A percentile compares a stretch with the other conserved stretches of the same genome.
These are phyloP conservation scores for Myxozyma sirexii DNA, from an alignment of 805 yeast species.

Conservation along the genomic window DNA sequence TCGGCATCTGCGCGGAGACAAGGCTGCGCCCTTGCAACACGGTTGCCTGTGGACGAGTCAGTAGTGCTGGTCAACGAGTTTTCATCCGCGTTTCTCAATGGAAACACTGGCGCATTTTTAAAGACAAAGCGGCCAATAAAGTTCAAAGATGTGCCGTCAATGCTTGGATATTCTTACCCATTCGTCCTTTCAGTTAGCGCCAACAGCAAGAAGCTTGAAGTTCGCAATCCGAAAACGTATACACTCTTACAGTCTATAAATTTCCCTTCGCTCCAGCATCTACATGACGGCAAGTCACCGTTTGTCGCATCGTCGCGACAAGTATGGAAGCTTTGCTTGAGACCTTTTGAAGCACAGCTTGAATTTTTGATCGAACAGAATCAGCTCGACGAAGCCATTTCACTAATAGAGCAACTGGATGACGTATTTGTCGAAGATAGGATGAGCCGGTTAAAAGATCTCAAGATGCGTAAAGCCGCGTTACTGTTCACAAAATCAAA, in stretches of 20 bases:
- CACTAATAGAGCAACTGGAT: slow-evolving; percentile 45
- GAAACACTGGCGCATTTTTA: slow-evolving; percentile 15
- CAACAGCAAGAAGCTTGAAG: slow-evolving; percentile 41
- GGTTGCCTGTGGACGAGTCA: slow-evolving; percentile 20
- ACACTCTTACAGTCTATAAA: slow-evolving; percentile 44
- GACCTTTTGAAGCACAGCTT: slow-evolving; percentile 44
- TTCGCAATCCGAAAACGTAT: slow-evolving; percentile 47
- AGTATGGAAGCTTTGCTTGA: slow-evolving; percentile 39
- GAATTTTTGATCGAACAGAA: slow-evolving; percentile 40
- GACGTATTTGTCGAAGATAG: slow-evolving; percentile 40
- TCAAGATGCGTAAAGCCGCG: slow-evolving; percentile 49
- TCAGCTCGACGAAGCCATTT: slow-evolving; percentile 51
- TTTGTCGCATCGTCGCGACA: slow-evolving; percentile 40
- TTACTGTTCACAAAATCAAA: slow-evolving; percentile 41
- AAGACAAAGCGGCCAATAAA: slow-evolving; percentile 19
- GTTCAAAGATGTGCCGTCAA: slow-evolving; percentile 37
- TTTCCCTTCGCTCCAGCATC: slow-evolving; percentile 35
- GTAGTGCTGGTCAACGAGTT: slow-evolving; percentile 28
- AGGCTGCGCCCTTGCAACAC: slow-evolving; percentile 25
- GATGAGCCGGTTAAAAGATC: slow-evolving; percentile 47
- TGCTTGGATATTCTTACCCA: slow-evolving; percentile 46
- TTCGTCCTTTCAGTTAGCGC: slow-evolving; percentile 43
- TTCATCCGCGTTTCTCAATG: slow-evolving; percentile 23
- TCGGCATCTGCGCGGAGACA: slow-evolving; percentile 31
- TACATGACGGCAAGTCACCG: slow-evolving; percentile 39